Conservation (phyloP, 768 basidiomycete species). For the Lactifluus piperatus region DNA sequence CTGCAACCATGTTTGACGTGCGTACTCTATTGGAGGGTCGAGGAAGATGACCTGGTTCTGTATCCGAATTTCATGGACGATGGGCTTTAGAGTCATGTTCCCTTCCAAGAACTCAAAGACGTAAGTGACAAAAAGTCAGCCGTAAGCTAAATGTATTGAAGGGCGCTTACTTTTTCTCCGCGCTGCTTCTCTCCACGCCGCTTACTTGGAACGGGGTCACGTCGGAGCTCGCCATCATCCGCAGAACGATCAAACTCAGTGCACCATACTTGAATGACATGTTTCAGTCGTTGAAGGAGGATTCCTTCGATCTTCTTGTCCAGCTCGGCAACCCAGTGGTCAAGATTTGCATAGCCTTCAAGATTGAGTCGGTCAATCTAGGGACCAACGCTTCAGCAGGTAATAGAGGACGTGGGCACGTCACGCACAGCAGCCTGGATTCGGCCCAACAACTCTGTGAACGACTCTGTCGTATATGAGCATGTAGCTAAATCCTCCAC, state of each 20-base stretch:
- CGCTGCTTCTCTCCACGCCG: conserved; percentile 58
- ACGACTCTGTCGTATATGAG: conserved; percentile 74
- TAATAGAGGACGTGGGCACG: background rate
- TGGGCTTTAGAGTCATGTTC: conserved; percentile 70
- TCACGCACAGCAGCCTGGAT: conserved; percentile 75
- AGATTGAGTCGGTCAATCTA: conserved; percentile 92
- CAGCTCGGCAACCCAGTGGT: conserved; percentile 46
- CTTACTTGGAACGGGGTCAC: conserved; percentile 48
- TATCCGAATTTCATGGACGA: conserved; percentile 94
- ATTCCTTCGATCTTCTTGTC: conserved; percentile 76
- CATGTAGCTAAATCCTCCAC: conserved; percentile 87
- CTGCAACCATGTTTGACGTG: conserved; percentile 80
- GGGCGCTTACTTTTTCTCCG: conserved; percentile 60
- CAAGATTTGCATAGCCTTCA: conserved; percentile 80
- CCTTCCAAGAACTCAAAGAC: conserved; percentile 53
- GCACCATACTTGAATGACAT: conserved; percentile 84
- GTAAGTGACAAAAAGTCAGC: background rate
- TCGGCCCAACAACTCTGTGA: conserved; percentile 64
- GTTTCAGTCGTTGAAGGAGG: conserved; percentile 61
- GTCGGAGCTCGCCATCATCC: conserved; percentile 60
- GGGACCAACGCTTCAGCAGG: background rate
- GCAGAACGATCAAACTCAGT: conserved; percentile 63
- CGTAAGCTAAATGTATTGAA: background rate
- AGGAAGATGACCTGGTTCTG: conserved; percentile 98
- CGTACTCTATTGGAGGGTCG: conserved; percentile 94